Evolutionary conservation across 345 rosid species (phyloP).

Genomic region (Brassica juncea): DNA sequence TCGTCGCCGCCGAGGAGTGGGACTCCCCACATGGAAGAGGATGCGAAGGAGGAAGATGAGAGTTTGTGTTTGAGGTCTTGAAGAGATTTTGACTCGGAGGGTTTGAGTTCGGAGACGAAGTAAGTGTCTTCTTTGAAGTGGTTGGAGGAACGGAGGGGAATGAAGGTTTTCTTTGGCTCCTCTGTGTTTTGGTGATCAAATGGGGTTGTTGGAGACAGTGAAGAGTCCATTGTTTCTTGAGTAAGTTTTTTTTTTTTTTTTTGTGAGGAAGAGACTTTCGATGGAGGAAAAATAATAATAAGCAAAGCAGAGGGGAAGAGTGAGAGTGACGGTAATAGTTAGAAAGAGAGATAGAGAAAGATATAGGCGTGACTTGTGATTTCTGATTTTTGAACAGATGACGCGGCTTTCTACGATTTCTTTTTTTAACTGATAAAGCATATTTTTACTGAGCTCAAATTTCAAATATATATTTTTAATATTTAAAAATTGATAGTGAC

Average conservation of each 20-base stretch:
- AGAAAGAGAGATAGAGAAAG: conserved; percentile 14
- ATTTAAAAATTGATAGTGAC: neutral
- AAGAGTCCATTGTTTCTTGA: conserved; percentile 42
- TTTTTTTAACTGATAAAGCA: conserved; percentile 28
- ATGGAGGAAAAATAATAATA: conserved; percentile 26
- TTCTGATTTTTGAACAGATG: conserved; percentile 40
- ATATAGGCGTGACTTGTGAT: conserved; percentile 37
- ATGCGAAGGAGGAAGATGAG: conserved; percentile 38
- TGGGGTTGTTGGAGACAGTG: conserved; percentile 52
- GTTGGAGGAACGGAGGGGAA: conserved; percentile 66
- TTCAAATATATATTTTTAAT: neutral
- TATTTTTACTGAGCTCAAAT: conserved; percentile 4
- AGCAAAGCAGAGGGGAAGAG: conserved; percentile 24
- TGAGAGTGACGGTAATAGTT: conserved; percentile 25
- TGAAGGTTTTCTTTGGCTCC: conserved; percentile 67
- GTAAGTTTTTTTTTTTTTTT: neutral
- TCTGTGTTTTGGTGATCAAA: conserved; percentile 36
- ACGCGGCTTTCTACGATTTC: conserved; percentile 36
- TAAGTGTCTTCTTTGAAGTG: conserved; percentile 87
- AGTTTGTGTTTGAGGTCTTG: conserved; percentile 72
- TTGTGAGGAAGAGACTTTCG: conserved; percentile 16
- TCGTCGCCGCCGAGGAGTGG: conserved; percentile 62
- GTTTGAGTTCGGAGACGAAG: conserved; percentile 67
- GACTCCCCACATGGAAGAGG: conserved; percentile 77
- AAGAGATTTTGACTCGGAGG: conserved; percentile 72